Percentiles rank a stretch among this genome's conserved stretches.
These are phyloP conservation scores for Pseudognaphalium luteoalbum DNA, from an alignment of 129 eudicot genomes.

Conservation along the genomic window DNA sequence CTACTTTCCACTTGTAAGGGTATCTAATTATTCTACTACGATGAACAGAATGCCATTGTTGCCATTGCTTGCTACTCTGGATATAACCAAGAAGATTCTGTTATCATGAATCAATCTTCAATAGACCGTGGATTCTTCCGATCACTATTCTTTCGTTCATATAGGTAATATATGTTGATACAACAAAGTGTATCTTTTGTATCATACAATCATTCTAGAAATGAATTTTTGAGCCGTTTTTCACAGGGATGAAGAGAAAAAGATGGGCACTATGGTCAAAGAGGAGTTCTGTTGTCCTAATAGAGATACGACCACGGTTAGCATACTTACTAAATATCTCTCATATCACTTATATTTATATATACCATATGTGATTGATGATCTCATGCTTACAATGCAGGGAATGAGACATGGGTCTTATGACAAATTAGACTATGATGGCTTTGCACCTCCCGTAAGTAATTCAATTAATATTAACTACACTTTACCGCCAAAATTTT, in stretches of 20 bases:
- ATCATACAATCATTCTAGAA: too few relatives aligned
- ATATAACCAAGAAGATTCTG: slow-evolving; percentile 1
- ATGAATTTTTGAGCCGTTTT: too few relatives aligned
- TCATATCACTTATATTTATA: neutral
- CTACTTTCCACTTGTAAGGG: neutral
- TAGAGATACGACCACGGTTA: neutral
- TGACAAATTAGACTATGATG: neutral
- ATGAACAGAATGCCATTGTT: neutral
- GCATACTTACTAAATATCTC: neutral
- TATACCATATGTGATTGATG: neutral
- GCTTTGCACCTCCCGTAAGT: neutral
- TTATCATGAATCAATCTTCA: slow-evolving; percentile 1
- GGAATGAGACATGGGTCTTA: neutral
- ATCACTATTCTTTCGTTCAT: neutral
- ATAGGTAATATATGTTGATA: too few relatives aligned
- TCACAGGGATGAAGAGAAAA: neutral
- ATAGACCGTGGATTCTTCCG: neutral
- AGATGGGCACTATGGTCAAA: neutral
- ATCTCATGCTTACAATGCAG: neutral
- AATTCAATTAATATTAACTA: neutral
- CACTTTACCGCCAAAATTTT: too few relatives aligned
- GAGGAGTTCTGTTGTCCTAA: neutral
- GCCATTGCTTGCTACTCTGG: neutral
- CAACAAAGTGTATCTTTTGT: too few relatives aligned
- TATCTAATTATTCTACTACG: neutral